Evolutionary conservation across 2,329 filamentous ascomycete species (phyloP), one percentile per base, ranked within the genome.

Genomic region (Apiospora saccharicola): DNA sequence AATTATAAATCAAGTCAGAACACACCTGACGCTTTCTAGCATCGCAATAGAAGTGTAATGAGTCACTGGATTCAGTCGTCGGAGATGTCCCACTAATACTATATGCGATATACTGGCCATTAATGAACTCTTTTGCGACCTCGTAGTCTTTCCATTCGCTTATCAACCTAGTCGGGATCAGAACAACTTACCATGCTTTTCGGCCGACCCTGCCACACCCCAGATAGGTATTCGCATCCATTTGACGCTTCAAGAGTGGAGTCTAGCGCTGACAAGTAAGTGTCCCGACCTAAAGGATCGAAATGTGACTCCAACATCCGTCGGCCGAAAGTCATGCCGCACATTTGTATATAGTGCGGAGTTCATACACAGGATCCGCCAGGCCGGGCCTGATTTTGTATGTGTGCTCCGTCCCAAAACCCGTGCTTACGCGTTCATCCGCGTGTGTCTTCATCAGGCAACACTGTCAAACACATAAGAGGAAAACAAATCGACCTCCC

Each of bases 241-340:
- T 22, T 34, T 61, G 53, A 16, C 34, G 30, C 30, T 19, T 37
- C 30, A 30, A 41, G 19, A 41, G 57, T 64, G 57, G 57, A 64
- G 57, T 64, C 34, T 14, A 64, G 34, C 53, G 30, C 53, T 61
- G 30, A 37, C 53, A 61, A 30, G 16, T 37, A 37, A 61, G 53
- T 19, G 19, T 16, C 30, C 22, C 34, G 34, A 37, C 19, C 8
- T 34, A 41, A 41, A 41, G 19, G 34, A 22, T 64, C 12, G 12
- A 37, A 4, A 30, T 61, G 6, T 30, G 57, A 41, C 12, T 64
- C 30, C 22, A 22, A 64, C 19, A 22, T 34, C 57, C 30, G 57
- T 64, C 34, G 57, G 57, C 22, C 57, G 57, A 64, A 64, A 41
- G 30, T 64, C 57, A 41, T 16, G 34, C 57, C 57, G 57, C 4